A percentile compares a stretch with the other conserved stretches of the same genome.
These are phyloP conservation scores for Phaseolus lunatus DNA, from an alignment of 306 rosid genomes.

Conservation along the genomic window DNA sequence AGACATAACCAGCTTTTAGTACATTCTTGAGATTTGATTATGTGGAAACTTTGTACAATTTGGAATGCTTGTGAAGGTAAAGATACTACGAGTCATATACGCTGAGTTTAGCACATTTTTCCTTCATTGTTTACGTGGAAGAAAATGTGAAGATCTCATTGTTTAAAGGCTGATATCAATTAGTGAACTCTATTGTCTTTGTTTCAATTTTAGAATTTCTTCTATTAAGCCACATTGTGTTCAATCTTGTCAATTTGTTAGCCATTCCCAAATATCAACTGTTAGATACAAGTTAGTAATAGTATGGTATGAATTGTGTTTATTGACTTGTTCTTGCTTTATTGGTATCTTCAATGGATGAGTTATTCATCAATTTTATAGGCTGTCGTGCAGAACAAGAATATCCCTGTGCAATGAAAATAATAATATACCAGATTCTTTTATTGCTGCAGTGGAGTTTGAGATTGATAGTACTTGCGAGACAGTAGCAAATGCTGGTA, in stretches of 20 bases:
- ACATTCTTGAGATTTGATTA: background rate
- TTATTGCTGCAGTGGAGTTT: conserved; percentile 84
- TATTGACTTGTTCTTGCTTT: conserved; percentile 19
- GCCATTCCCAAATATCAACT: background rate
- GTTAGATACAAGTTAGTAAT: background rate
- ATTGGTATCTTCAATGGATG: background rate
- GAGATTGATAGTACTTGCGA: conserved; percentile 65
- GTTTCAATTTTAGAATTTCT: conserved; percentile 23
- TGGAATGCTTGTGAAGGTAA: conserved; percentile 7
- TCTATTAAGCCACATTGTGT: conserved; percentile 1
- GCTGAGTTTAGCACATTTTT: background rate
- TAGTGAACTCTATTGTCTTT: conserved; percentile 4
- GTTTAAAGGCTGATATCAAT: conserved; percentile 22
- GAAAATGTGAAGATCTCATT: background rate
- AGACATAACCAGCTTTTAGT: background rate
- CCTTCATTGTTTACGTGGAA: conserved; percentile 4
- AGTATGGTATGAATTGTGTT: background rate
- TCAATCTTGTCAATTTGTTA: background rate
- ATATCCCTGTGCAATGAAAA: conserved; percentile 24
- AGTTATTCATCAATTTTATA: conserved; percentile 12
- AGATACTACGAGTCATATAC: background rate
- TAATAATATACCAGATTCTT: conserved; percentile 28
- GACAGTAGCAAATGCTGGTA: conserved; percentile 57
- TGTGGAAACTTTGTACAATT: background rate
- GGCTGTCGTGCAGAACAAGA: conserved; percentile 31